A percentile compares a stretch with the other conserved stretches of the same genome.
Evolutionary conservation across 23 red algal species (phyloP).

Genomic region (Chondrus crispus): DNA sequence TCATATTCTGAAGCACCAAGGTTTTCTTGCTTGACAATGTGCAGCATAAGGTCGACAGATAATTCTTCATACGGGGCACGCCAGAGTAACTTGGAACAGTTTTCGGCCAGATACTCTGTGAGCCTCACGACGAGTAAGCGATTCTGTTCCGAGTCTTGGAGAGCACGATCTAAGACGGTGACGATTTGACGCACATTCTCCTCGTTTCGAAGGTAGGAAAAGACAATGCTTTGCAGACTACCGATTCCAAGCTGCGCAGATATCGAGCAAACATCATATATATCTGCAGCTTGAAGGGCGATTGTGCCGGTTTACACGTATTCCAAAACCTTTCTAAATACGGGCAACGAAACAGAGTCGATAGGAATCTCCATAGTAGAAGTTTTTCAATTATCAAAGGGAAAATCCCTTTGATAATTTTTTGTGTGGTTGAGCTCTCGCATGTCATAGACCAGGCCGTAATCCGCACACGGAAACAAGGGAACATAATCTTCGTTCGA

Average conservation of each 20-base stretch:
- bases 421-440: no score
- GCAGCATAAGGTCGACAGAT: conserved; percentile 1
- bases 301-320: conserved; percentile 39
- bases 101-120: conserved; percentile 17
- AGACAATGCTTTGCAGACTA: conserved; percentile 20
- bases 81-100: neutral
- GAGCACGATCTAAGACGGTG: conserved; percentile 12
- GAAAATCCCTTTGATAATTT: no score
- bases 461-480: no score
- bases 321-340: conserved; percentile 1
- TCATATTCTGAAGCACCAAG: conserved; percentile 24
- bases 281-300: neutral
- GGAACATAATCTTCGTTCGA: no score
- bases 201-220: neutral
- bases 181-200: conserved; percentile 5
- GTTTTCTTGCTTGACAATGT: conserved; percentile 46
- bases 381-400: no score
- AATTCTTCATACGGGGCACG: neutral
- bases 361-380: neutral
- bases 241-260: conserved; percentile 7
- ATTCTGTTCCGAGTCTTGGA: neutral
- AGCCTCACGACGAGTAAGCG: neutral
- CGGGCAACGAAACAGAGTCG: neutral
- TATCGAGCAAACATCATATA: conserved; percentile 19
- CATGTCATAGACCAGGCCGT: no score